Conservation (phyloP, 495 filamentous ascomycete genomes). For the Aspergillus affinis region DNA sequence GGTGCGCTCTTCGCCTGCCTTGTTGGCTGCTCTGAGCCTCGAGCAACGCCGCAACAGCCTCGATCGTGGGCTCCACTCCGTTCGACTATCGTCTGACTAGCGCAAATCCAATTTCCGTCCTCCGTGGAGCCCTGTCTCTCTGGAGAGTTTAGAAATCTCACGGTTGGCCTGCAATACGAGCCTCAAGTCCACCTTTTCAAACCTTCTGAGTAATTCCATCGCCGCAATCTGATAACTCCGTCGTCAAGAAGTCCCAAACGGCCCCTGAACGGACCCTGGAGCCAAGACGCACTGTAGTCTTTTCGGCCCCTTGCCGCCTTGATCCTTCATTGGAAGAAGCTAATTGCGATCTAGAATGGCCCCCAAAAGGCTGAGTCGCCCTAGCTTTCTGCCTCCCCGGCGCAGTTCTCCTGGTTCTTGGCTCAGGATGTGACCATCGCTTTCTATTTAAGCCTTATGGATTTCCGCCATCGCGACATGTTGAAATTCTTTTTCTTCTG, state of each 20-base stretch:
- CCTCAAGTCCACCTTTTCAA: not conserved
- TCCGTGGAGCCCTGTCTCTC: not conserved
- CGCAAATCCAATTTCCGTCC: not conserved
- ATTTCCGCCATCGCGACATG: not conserved
- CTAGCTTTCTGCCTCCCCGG: too few species aligned
- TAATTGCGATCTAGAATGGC: not conserved
- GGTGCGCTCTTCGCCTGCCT: too few species aligned
- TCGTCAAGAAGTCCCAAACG: not conserved
- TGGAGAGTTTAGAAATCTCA: too few species aligned
- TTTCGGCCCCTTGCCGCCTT: not conserved
- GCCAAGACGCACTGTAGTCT: not conserved
- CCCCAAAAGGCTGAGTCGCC: not conserved
- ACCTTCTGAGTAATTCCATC: not conserved
- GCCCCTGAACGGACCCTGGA: not conserved
- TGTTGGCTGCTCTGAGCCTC: too few species aligned
- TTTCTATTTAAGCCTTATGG: not conserved
- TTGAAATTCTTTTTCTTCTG: not conserved
- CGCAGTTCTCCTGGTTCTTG: too few species aligned
- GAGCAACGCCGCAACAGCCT: not conserved
- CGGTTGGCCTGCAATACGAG: not conserved
- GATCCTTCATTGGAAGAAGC: not conserved
- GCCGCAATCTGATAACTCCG: not conserved
- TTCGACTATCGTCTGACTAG: not conserved
- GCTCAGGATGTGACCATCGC: too few species aligned
- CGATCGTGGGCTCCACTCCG: not conserved